Evolutionary conservation across 768 basidiomycete species (phyloP).

Genomic region (Tricholoma sp.): DNA sequence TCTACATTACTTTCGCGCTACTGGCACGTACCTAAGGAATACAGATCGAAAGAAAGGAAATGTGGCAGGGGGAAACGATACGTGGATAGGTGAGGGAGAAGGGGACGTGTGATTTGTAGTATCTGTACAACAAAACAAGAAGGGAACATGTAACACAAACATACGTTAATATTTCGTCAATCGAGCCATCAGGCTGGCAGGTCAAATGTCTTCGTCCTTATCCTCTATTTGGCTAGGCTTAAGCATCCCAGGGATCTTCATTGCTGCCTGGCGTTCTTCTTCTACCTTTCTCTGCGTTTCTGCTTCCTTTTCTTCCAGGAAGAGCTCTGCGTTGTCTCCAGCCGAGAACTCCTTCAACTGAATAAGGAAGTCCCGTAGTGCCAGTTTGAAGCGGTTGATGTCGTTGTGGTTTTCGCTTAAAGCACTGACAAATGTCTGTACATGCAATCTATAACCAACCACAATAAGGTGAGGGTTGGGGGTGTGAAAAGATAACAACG

Average conservation of each 20-base stretch:
- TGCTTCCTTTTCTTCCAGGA: slow-evolving; percentile 89
- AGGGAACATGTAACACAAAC: slow-evolving; percentile 3
- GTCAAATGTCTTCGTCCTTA: slow-evolving; percentile 76
- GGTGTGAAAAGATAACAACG: slow-evolving; percentile 23
- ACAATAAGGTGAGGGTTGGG: neutral
- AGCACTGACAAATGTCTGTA: slow-evolving; percentile 61
- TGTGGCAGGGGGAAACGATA: slow-evolving; percentile 19
- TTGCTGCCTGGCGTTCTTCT: slow-evolving; percentile 82
- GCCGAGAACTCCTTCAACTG: slow-evolving; percentile 93
- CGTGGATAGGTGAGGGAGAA: slow-evolving; percentile 21
- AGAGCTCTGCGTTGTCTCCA: slow-evolving; percentile 88
- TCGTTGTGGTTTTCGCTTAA: slow-evolving; percentile 72
- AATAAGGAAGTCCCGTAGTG: slow-evolving; percentile 95
- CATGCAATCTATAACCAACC: slow-evolving; percentile 48
- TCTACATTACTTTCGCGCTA: slow-evolving; percentile 40
- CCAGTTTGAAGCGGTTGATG: slow-evolving; percentile 87
- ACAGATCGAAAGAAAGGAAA: slow-evolving; percentile 21
- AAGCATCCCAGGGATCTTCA: slow-evolving; percentile 93
- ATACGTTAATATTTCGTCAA: neutral
- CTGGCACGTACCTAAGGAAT: slow-evolving; percentile 35
- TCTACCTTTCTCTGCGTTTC: slow-evolving; percentile 74
- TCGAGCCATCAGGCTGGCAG: slow-evolving; percentile 2
- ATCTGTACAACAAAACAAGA: neutral
- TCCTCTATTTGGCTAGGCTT: slow-evolving; percentile 94
- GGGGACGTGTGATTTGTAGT: neutral